phyloP scores from a whole-genome alignment of 306 rosid species.

The Cucurbita argyrosperma region DNA sequence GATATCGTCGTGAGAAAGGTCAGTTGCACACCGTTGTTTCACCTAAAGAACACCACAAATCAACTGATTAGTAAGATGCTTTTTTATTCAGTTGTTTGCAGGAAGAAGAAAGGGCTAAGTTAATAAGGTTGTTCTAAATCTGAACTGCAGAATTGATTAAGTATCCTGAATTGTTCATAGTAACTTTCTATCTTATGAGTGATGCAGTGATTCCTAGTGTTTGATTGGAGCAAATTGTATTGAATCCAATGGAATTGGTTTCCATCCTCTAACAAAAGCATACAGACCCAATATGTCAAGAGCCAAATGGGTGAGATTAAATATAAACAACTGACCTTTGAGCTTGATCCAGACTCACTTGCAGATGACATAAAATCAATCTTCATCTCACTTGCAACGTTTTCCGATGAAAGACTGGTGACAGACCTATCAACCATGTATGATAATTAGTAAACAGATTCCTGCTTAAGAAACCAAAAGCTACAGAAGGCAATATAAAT shows the following conservation, averaged over 20 bases:
- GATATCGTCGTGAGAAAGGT: slow-evolving; percentile 11
- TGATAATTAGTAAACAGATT: slow-evolving; percentile 1
- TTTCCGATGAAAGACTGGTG: slow-evolving; percentile 47
- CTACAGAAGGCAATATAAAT: background rate
- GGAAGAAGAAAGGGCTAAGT: background rate
- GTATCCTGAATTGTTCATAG: background rate
- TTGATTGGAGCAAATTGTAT: background rate
- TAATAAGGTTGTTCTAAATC: background rate
- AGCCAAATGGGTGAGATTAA: background rate
- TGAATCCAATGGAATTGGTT: background rate
- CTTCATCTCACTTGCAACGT: slow-evolving; percentile 36
- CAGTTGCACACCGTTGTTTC: slow-evolving; percentile 14
- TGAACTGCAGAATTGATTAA: background rate
- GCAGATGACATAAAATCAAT: slow-evolving; percentile 34
- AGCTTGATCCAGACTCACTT: slow-evolving; percentile 39
- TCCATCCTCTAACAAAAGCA: background rate
- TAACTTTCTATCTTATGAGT: background rate
- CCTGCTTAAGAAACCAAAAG: background rate
- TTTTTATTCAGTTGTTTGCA: background rate
- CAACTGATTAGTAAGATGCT: background rate
- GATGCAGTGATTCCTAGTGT: background rate
- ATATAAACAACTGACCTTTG: slow-evolving; percentile 35
- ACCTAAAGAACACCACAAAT: slow-evolving; percentile 3
- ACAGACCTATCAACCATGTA: slow-evolving; percentile 29
- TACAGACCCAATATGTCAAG: background rate